These are phyloP conservation scores for Hypoxylon trugodes DNA, from an alignment of 495 filamentous ascomycete genomes.

Conservation along the genomic window DNA sequence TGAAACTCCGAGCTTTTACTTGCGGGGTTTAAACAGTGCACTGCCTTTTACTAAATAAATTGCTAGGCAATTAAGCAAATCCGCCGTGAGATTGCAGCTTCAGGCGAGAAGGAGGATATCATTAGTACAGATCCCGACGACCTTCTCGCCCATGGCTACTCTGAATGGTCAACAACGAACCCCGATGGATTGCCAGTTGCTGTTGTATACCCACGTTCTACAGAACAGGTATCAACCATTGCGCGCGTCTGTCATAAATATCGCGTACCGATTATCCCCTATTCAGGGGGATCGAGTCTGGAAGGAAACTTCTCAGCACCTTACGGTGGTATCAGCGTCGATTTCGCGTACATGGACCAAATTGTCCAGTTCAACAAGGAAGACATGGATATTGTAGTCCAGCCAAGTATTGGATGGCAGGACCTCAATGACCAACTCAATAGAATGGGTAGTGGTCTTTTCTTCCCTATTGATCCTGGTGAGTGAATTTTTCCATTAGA, in stretches of 20 bases:
- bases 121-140: conserved; percentile 87
- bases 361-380: conserved; percentile 80
- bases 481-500: conserved; percentile 32
- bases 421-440: conserved; percentile 80
- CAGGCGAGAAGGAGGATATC: conserved; percentile 66
- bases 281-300: conserved; percentile 85
- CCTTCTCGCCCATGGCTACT: conserved; percentile 82
- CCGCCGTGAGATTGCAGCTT: conserved; percentile 56
- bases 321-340: conserved; percentile 85
- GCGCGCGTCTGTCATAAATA: conserved; percentile 84
- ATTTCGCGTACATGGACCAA: conserved; percentile 87
- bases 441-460: conserved; percentile 74
- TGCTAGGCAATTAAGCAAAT: conserved; percentile 70
- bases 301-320: conserved; percentile 91
- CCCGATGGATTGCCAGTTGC: conserved; percentile 80
- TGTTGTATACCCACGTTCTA: conserved; percentile 79
- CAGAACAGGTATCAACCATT: conserved; percentile 81
- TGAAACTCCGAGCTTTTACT: background rate
- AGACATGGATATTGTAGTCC: conserved; percentile 92
- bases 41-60: conserved; percentile 31
- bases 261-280: conserved; percentile 86
- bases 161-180: conserved; percentile 88
- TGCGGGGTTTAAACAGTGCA: background rate
- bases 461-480: conserved; percentile 89
- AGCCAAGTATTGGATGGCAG: conserved; percentile 93